Conservation (phyloP, 2,329 filamentous ascomycete genomes). For the Phoma sp. region DNA sequence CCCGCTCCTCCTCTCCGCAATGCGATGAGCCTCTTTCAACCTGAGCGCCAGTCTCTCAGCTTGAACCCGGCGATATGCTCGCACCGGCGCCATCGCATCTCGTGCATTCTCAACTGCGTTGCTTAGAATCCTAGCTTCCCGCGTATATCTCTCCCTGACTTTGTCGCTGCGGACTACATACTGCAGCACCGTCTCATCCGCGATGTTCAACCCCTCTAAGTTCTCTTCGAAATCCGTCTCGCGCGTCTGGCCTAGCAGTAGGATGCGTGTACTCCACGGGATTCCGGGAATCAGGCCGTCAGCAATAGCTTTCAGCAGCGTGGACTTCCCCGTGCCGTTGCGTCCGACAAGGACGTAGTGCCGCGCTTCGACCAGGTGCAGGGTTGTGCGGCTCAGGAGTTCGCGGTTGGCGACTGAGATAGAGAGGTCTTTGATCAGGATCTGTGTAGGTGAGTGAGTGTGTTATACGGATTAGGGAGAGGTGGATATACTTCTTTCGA, state of each 20-base stretch:
- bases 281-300: slow-evolving; percentile 77
- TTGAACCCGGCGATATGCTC: slow-evolving; percentile 65
- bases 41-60: slow-evolving; percentile 67
- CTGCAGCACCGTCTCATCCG: slow-evolving; percentile 63
- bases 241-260: slow-evolving; percentile 46
- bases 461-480: not conserved
- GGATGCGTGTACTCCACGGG: slow-evolving; percentile 43
- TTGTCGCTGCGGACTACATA: slow-evolving; percentile 65
- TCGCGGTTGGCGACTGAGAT: slow-evolving; percentile 69
- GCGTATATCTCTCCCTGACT: slow-evolving; percentile 61
- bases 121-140: slow-evolving; percentile 67
- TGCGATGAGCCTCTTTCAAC: slow-evolving; percentile 73
- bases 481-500: slow-evolving; percentile 41
- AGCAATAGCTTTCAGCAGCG: slow-evolving; percentile 74
- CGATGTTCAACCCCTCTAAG: slow-evolving; percentile 32
- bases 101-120: slow-evolving; percentile 63
- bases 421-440: slow-evolving; percentile 69
- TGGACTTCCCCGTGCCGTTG: slow-evolving; percentile 85
- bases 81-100: slow-evolving; percentile 64
- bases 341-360: slow-evolving; percentile 80
- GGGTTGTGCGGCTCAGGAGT: slow-evolving; percentile 70
- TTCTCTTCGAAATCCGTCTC: slow-evolving; percentile 38
- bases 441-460: slow-evolving; percentile 30
- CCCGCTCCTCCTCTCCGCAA: slow-evolving; percentile 75
- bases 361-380: slow-evolving; percentile 73